Percentiles rank a stretch among this genome's conserved stretches.
phyloP scores from a whole-genome alignment of 306 rosid genomes.

The Cucumis melo region DNA sequence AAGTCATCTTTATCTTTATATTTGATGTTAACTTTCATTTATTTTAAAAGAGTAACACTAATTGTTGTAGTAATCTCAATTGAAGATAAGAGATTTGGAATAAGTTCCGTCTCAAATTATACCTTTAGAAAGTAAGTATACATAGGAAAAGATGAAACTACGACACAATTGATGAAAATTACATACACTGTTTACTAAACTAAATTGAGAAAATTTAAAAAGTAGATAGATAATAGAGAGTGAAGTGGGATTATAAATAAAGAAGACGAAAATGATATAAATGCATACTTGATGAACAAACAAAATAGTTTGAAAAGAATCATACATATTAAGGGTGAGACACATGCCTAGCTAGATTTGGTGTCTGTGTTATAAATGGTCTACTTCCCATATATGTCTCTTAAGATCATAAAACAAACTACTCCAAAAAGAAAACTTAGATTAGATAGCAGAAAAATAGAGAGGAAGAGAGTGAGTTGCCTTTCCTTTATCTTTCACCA shows the following conservation, averaged over 20 bases:
- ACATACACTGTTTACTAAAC: not conserved
- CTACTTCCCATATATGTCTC: constrained; percentile 23
- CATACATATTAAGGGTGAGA: not conserved
- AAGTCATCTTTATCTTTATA: too few species aligned
- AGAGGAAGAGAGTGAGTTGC: not conserved
- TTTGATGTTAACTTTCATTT: too few species aligned
- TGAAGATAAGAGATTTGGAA: not conserved
- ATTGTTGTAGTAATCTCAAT: not conserved
- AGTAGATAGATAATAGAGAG: too few species aligned
- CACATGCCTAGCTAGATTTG: constrained; percentile 9
- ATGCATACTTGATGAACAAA: not conserved
- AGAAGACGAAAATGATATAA: not conserved
- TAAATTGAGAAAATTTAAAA: not conserved
- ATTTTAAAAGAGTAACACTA: too few species aligned
- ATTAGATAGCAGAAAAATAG: not conserved
- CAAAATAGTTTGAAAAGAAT: not conserved
- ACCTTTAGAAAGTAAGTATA: too few species aligned
- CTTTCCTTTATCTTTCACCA: constrained; percentile 8
- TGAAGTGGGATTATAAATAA: too few species aligned
- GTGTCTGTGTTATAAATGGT: constrained; percentile 28
- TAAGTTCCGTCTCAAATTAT: not conserved
- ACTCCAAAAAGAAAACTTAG: not conserved
- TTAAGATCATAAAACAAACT: constrained; percentile 15
- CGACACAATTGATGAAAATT: too few species aligned
- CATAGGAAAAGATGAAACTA: too few species aligned